phyloP scores from a whole-genome alignment of 495 filamentous ascomycete species.

The Lepidopterella palustris region DNA sequence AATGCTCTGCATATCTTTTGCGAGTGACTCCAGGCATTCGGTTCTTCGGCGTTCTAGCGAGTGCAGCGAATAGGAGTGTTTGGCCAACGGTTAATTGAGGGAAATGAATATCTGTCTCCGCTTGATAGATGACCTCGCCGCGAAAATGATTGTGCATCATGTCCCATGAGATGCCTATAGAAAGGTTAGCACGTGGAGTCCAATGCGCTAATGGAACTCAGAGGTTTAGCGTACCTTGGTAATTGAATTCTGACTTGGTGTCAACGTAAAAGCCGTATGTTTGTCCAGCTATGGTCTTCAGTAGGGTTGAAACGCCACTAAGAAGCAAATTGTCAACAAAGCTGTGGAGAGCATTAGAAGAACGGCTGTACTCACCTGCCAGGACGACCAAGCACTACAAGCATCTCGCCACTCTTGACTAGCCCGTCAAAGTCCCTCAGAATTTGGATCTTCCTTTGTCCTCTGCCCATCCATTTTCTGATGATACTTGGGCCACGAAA shows the following conservation, averaged over 20 bases:
- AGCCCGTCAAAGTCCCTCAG: conserved; percentile 24
- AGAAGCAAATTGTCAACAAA: neutral
- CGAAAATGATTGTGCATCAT: conserved; percentile 31
- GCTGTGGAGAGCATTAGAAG: neutral
- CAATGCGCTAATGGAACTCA: neutral
- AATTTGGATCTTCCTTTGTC: conserved; percentile 7
- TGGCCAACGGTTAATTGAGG: conserved; percentile 32
- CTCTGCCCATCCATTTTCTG: neutral
- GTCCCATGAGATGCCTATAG: conserved; percentile 25
- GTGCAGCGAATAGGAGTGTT: conserved; percentile 35
- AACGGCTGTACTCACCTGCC: neutral
- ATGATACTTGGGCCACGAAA: neutral
- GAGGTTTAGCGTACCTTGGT: conserved; percentile 31
- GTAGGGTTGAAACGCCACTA: conserved; percentile 57
- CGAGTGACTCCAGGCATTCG: conserved; percentile 16
- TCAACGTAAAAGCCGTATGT: conserved; percentile 42
- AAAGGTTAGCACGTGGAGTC: neutral
- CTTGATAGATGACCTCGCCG: conserved; percentile 35
- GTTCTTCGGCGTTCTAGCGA: conserved; percentile 28
- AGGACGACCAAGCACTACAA: conserved; percentile 20
- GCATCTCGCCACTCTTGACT: conserved; percentile 26
- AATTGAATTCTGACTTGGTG: conserved; percentile 34
- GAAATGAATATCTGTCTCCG: conserved; percentile 38
- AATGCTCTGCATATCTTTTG: conserved; percentile 22
- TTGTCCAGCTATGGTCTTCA: conserved; percentile 63